Percentiles rank a stretch among this genome's conserved stretches.
These are phyloP conservation scores for Margaritispora aquatica DNA, from an alignment of 495 filamentous ascomycete species.

Conservation along the genomic window DNA sequence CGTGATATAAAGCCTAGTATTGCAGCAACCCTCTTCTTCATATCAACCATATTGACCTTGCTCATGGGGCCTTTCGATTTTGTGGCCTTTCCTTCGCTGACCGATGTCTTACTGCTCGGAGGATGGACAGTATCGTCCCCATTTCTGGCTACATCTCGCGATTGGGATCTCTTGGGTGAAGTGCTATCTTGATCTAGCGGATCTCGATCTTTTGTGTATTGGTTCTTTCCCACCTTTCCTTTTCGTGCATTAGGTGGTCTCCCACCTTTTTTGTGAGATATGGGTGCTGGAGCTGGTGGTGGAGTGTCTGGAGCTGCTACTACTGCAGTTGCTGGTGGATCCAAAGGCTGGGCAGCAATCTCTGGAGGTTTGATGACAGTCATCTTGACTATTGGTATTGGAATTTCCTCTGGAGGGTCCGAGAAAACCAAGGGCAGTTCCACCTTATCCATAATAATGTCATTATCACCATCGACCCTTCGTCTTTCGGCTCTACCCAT, in stretches of 20 bases:
- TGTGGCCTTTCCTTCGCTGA: constrained; percentile 25
- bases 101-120: constrained; percentile 20
- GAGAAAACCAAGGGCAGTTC: constrained; percentile 42
- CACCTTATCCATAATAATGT: constrained; percentile 15
- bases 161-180: constrained; percentile 59
- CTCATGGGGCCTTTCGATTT: constrained; percentile 40
- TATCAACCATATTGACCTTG: constrained; percentile 83
- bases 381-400: constrained; percentile 35
- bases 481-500: constrained; percentile 69
- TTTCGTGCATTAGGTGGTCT: constrained; percentile 55
- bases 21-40: constrained; percentile 75
- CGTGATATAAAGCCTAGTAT: constrained; percentile 88
- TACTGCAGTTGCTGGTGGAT: constrained; percentile 24
- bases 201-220: constrained; percentile 76
- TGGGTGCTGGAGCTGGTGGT: constrained; percentile 31
- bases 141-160: constrained; percentile 48
- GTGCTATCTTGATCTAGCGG: constrained; percentile 48
- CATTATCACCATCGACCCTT: constrained; percentile 64
- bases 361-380: constrained; percentile 28
- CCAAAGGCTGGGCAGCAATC: constrained; percentile 14
- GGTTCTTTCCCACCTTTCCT: constrained; percentile 73
- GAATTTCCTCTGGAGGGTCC: constrained; percentile 53
- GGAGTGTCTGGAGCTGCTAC: constrained; percentile 33
- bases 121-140: constrained; percentile 18
- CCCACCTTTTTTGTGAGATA: constrained; percentile 49